Base-by-base conservation (phyloP, 352 stramenopile species). In the Globisporangium cylindrosporum region DNA sequence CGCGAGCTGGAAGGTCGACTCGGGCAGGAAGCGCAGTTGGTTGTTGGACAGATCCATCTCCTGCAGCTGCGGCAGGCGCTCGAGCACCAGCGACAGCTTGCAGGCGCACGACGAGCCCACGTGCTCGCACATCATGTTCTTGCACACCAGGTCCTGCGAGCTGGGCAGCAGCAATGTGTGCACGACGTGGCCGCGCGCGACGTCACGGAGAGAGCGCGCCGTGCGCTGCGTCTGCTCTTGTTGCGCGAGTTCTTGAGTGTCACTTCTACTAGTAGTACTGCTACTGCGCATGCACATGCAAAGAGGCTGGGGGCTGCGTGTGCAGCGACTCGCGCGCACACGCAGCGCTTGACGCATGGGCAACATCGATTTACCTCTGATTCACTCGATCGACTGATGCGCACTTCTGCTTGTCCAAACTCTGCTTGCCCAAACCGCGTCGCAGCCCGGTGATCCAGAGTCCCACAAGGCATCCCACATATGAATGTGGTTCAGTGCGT, bases 61-160 rank as follows among this genome's bases (percentile, higher is more conserved):
- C 62, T 78, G 66, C 32, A 97, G 75, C 48, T 75, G 68, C 22
- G 89, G 86, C 18, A 90, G 75, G 41, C 86, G 84, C 73, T 93
- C 87, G 14, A 96, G 77, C 27, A 88, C 82, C 9, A 94, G 73
- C 66, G 89, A 82, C 48, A 98, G 75, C 64, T 86, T 82, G 75
- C 92, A 98, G 34, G 86, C 75, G 68, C 92, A 98, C 12, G 89
- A 82, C 60, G 86, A 81, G 29, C 92, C 91, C 29, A 98, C 75
- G 74, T 95, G 86, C 69, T 96, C 87, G 71, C 92, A 98, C 92
- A 98, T 97, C 58, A 98, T 76, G 68, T 97, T 97, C 41, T 81
- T 84, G 75, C 92, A 98, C n/a, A 96, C 67, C 49, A 98, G 74
- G 73, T 98, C 92, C n/a, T 77, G 64, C 25, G 89, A 97, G 57